These are phyloP conservation scores for Thielaviopsis cerberus DNA, from an alignment of 2,329 filamentous ascomycete genomes.

Conservation along the genomic window DNA sequence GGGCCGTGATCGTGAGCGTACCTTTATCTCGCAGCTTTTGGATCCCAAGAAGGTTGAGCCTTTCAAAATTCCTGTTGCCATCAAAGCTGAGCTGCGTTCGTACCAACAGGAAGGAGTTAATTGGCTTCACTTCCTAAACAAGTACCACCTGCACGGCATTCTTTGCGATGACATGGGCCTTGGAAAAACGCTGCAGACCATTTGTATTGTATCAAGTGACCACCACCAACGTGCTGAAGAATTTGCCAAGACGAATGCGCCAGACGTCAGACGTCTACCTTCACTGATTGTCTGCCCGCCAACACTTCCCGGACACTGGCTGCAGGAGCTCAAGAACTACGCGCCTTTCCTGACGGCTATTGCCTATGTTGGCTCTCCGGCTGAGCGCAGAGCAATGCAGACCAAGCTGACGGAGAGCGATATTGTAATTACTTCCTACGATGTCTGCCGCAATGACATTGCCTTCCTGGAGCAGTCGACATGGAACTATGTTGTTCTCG, in stretches of 20 bases:
- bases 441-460: slow-evolving; percentile 91
- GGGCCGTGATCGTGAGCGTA: slow-evolving; percentile 81
- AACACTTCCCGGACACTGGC: slow-evolving; percentile 93
- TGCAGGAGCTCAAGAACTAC: slow-evolving; percentile 90
- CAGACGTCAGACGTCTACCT: slow-evolving; percentile 62
- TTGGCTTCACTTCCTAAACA: slow-evolving; percentile 95
- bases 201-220: slow-evolving; percentile 95
- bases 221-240: slow-evolving; percentile 87
- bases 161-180: slow-evolving; percentile 99
- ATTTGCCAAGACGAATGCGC: slow-evolving; percentile 61
- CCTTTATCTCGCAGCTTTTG: slow-evolving; percentile 89
- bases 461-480: slow-evolving; percentile 64
- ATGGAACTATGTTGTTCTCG: slow-evolving; percentile 95
- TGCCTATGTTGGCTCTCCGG: slow-evolving; percentile 77
- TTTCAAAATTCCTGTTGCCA: slow-evolving; percentile 84
- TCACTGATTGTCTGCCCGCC: slow-evolving; percentile 93
- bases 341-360: slow-evolving; percentile 82
- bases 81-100: slow-evolving; percentile 87
- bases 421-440: slow-evolving; percentile 92
- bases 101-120: slow-evolving; percentile 99
- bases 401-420: slow-evolving; percentile 58
- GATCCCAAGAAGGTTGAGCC: slow-evolving; percentile 93
- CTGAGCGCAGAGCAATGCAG: slow-evolving; percentile 56
- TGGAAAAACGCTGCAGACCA: slow-evolving; percentile 88
- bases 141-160: slow-evolving; percentile 92